Conservation (phyloP, 2,329 filamentous ascomycete genomes). For the Stachybotrys chartarum region DNA sequence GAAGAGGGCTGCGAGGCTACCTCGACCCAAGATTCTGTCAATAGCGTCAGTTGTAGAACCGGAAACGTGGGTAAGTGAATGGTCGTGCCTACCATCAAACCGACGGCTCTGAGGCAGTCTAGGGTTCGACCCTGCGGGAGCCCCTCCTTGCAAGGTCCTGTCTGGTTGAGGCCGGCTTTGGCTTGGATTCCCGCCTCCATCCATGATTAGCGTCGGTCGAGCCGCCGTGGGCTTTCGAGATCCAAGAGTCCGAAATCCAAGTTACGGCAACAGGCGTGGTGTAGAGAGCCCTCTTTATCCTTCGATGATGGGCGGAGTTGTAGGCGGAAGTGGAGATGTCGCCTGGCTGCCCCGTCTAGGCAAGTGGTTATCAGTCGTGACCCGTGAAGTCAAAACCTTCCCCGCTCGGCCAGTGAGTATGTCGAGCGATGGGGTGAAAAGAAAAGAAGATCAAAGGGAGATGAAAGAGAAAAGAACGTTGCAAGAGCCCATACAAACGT, state of each 20-base stretch:
- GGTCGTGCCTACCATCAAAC: constrained; percentile 24
- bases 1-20: constrained; percentile 89
- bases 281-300: neutral
- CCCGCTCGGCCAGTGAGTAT: neutral
- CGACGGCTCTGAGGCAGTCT: constrained; percentile 23
- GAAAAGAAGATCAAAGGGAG: neutral
- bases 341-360: too few species aligned
- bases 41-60: neutral
- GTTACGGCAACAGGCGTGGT: neutral
- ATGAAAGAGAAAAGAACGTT: constrained; percentile 5
- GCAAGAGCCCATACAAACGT: neutral
- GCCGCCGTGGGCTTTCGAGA: neutral
- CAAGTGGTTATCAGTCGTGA: neutral
- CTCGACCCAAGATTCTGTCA: constrained; percentile 90
- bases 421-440: neutral
- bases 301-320: neutral
- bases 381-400: neutral
- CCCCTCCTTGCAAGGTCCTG: constrained; percentile 12
- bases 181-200: constrained; percentile 11
- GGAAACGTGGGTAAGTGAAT: constrained; percentile 6
- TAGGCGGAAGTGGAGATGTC: neutral
- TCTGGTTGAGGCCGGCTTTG: constrained; percentile 16
- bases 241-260: neutral
- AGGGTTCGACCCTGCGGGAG: constrained; percentile 18
- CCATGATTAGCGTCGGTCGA: constrained; percentile 12